Base-by-base conservation (phyloP, 2,329 filamentous ascomycete genomes). In the Pestalotiopsis fici region DNA sequence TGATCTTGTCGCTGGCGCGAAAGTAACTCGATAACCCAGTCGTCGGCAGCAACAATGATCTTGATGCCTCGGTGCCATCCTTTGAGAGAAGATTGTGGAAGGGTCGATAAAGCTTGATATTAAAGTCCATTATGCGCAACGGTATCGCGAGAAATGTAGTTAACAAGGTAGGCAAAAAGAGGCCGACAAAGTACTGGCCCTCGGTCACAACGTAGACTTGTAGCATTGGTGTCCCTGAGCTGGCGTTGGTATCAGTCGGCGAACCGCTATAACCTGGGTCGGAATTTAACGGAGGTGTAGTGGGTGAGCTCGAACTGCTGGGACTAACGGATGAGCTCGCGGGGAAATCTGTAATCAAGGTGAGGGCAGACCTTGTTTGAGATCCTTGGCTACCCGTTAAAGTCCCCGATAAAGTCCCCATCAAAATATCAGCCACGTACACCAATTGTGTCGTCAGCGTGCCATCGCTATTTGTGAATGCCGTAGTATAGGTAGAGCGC, bases 21-120 rank as follows among this genome's bases (percentile, higher is more conserved):
- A 76, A 55, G 7, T 71, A 74, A 54, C 72, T 70, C n/a, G 73
- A 70, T 1, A 69, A 25, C 0, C 75, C 73, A 2, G 71, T 69
- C 0, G 73, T 74, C 11, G 73, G 65, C 6, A 77, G 69, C 35
- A 71, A 74, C 3, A 79, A 66, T 0, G 80, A 81, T 12, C 77
- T 71, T 7, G 71, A 69, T 0, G 78, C 80, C 0, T 69, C 27
- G 3, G 74, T 74, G 1, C 80, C 80, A 47, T 6, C 31, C 1
- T 35, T 72, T 72, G 0, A 74, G 70, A 7, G 35, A 47, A 82
- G 73, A 59, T 77, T 77, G 67, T 80, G 78, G 72, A 77, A 82
- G 0, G 80, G 79, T 68, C 81, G 79, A 59, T 75, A 70, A 3
- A 71, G 65, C 65, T 72, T 74, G 64, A 66, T 70, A 39, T 75